These are phyloP conservation scores for Plasmodium sp. DNA, from an alignment of 169 alveolate species.

Conservation along the genomic window DNA sequence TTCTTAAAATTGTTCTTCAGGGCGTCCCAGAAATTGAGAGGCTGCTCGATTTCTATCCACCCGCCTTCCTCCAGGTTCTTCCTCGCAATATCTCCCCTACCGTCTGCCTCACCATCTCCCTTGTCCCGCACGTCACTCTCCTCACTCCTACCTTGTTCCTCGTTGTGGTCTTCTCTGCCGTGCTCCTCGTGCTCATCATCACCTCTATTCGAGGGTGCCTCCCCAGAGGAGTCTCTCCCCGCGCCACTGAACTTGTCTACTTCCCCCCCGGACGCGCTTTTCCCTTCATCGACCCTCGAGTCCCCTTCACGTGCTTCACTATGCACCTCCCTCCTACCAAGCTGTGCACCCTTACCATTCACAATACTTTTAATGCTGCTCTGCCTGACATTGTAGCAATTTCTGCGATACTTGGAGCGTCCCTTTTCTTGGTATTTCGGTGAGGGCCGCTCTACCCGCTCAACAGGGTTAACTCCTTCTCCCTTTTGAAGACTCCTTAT, in stretches of 20 bases:
- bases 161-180: not conserved
- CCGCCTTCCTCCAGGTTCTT: not conserved
- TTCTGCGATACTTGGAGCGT: slow-evolving; percentile 2
- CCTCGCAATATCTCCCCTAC: not conserved
- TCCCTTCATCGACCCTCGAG: not conserved
- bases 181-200: not conserved
- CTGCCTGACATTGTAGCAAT: not conserved
- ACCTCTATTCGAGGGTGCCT: not conserved
- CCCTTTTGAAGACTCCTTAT: not conserved
- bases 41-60: slow-evolving; percentile 53
- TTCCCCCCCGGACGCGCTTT: not conserved
- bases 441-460: not conserved
- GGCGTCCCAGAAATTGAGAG: slow-evolving; percentile 56
- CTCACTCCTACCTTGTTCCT: not conserved
- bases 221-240: not conserved
- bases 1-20: slow-evolving; percentile 64
- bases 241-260: not conserved
- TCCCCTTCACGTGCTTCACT: not conserved
- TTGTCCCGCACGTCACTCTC: not conserved
- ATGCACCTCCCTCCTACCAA: not conserved
- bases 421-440: slow-evolving; percentile 13
- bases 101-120: not conserved
- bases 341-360: not conserved
- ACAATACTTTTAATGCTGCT: not conserved
- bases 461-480: not conserved